A percentile compares a stretch with the other conserved stretches of the same genome.
These are phyloP conservation scores for Rutstroemia sp. DNA, from an alignment of 2,329 filamentous ascomycete genomes.

Conservation along the genomic window DNA sequence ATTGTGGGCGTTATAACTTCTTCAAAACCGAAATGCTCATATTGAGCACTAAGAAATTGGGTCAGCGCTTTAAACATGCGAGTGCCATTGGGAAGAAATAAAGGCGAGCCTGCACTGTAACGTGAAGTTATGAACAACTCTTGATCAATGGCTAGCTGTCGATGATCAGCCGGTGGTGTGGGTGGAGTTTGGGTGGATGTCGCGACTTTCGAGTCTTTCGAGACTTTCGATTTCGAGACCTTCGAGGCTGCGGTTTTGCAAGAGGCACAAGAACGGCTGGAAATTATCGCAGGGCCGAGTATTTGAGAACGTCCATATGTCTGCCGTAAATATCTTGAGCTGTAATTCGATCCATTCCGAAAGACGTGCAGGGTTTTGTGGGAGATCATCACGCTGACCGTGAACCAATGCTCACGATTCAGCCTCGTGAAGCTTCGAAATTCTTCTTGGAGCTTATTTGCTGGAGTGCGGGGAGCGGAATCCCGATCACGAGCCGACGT, in stretches of 20 bases:
- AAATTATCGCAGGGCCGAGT: slow-evolving; percentile 7
- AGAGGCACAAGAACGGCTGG: slow-evolving; percentile 27
- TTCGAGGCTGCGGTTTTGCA: slow-evolving; percentile 19
- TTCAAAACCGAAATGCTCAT: slow-evolving; percentile 76
- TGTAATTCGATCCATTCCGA: slow-evolving; percentile 7
- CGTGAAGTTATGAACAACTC: slow-evolving; percentile 71
- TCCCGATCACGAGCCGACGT: not conserved
- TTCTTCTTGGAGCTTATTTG: not conserved
- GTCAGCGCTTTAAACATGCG: slow-evolving; percentile 79
- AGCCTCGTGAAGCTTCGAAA: not conserved
- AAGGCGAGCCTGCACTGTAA: slow-evolving; percentile 78
- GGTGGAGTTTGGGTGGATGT: slow-evolving; percentile 8
- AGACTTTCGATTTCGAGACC: not conserved
- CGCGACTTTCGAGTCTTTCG: not conserved
- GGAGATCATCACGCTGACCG: slow-evolving; percentile 25
- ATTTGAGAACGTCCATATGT: slow-evolving; percentile 5
- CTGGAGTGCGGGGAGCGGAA: not conserved
- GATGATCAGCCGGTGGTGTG: slow-evolving; percentile 41
- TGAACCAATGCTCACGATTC: not conserved
- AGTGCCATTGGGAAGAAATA: slow-evolving; percentile 76
- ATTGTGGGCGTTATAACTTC: slow-evolving; percentile 87
- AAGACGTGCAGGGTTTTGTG: slow-evolving; percentile 24
- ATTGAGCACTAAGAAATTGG: slow-evolving; percentile 75
- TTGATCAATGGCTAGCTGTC: slow-evolving; percentile 55
- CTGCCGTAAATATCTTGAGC: slow-evolving; percentile 6